Evolutionary conservation across 78 protist genomes (phyloP).

Genomic region (Protostelium mycophagum): DNA sequence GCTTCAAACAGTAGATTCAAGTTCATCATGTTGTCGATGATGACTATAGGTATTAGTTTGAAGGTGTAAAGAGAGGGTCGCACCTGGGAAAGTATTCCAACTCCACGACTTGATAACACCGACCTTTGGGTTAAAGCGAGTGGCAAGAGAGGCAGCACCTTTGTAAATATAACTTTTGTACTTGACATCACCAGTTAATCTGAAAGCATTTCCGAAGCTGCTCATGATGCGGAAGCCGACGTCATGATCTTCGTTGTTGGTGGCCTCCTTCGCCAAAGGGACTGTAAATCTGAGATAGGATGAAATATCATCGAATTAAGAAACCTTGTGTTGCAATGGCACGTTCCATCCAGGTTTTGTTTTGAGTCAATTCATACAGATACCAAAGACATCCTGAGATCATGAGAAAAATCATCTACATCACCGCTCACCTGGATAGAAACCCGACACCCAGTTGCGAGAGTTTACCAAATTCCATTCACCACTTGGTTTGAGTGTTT

Average conservation of each 20-base stretch:
- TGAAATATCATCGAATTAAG: too few species aligned
- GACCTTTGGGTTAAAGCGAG: neutral
- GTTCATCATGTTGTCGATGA: conserved; percentile 1
- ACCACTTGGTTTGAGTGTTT: neutral
- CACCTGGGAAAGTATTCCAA: neutral
- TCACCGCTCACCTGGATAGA: neutral
- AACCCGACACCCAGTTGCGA: neutral
- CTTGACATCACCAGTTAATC: neutral
- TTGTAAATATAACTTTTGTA: neutral
- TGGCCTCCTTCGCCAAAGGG: neutral
- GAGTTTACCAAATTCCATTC: neutral
- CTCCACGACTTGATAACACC: neutral
- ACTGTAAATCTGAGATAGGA: neutral
- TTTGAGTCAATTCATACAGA: neutral
- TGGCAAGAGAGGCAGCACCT: neutral
- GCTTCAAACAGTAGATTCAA: neutral
- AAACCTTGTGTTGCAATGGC: neutral
- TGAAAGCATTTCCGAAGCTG: neutral
- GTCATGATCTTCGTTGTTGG: neutral
- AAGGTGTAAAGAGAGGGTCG: neutral
- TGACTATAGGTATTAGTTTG: neutral
- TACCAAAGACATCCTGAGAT: neutral
- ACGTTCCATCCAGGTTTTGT: neutral
- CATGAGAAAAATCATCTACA: neutral
- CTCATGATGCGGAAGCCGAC: neutral